Percentiles rank a stretch among this genome's conserved stretches.
phyloP scores from a whole-genome alignment of 805 yeast species.

The Ogataea pilisensis region DNA sequence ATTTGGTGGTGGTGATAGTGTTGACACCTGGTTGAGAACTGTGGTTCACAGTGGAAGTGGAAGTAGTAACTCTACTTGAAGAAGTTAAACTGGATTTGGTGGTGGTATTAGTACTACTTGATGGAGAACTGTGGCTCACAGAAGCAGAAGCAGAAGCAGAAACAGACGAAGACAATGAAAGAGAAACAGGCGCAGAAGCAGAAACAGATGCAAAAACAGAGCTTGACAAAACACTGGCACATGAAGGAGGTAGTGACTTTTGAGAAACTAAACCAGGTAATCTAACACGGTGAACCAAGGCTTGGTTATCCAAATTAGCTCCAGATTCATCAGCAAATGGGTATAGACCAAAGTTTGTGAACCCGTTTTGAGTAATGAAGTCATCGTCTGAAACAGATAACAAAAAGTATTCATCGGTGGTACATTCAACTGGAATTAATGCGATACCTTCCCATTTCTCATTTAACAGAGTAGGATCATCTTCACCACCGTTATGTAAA shows the following conservation, averaged over 20 bases:
- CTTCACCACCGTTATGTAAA: conserved; percentile 31
- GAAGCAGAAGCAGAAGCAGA: conserved; percentile 1
- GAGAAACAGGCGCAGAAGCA: neutral
- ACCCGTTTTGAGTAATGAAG: conserved; percentile 30
- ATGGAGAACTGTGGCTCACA: too few relatives aligned
- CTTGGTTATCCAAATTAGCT: conserved; percentile 26
- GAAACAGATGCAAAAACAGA: conserved; percentile 5
- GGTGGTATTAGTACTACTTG: too few relatives aligned
- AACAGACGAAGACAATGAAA: conserved; percentile 3
- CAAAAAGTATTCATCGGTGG: conserved; percentile 28
- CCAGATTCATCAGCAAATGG: conserved; percentile 26
- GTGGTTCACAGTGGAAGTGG: too few relatives aligned
- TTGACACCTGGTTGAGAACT: too few relatives aligned
- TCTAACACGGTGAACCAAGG: conserved; percentile 27
- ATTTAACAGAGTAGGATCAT: conserved; percentile 22
- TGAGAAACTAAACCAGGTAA: conserved; percentile 22
- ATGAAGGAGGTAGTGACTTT: conserved; percentile 4
- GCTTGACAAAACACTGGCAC: conserved; percentile 2
- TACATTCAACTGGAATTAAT: conserved; percentile 28
- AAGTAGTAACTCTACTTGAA: neutral
- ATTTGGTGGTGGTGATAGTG: too few relatives aligned
- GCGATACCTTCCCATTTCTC: conserved; percentile 34
- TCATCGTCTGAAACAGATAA: conserved; percentile 28
- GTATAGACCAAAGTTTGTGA: conserved; percentile 23
- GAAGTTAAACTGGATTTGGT: too few relatives aligned